A percentile compares a stretch with the other conserved stretches of the same genome.
phyloP scores from a whole-genome alignment of 2,329 filamentous ascomycete species.

The Colletotrichum tanaceti region DNA sequence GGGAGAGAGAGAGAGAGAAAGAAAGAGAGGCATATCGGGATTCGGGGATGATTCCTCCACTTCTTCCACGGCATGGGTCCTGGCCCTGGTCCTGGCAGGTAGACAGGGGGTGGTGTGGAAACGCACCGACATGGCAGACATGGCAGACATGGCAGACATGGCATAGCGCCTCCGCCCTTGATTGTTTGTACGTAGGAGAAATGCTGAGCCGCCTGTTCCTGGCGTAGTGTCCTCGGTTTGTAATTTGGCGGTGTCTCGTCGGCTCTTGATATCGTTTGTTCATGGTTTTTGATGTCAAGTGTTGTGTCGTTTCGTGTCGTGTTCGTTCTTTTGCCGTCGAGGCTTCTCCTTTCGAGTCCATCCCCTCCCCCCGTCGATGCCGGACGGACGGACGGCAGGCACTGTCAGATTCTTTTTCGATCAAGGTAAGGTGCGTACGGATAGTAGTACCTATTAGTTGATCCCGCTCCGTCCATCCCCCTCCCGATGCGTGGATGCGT shows the following conservation, averaged over 20 bases:
- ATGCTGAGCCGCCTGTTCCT: not conserved
- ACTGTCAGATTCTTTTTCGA: not conserved
- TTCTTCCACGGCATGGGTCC: conserved; percentile 22
- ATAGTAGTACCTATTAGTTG: too few species aligned
- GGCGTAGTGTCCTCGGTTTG: not conserved
- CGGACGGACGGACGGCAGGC: too few species aligned
- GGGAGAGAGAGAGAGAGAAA: too few species aligned
- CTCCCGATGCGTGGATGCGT: conserved; percentile 30
- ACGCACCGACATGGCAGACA: conserved; percentile 21
- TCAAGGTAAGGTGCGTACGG: too few species aligned
- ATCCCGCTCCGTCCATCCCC: conserved; percentile 18
- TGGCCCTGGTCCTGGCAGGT: too few species aligned
- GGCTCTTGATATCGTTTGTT: not conserved
- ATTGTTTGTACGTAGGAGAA: conserved; percentile 15
- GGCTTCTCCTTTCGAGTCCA: too few species aligned
- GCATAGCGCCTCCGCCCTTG: conserved; percentile 4
- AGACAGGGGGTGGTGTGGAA: conserved; percentile 4
- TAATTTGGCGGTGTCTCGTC: not conserved
- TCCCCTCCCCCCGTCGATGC: too few species aligned
- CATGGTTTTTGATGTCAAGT: not conserved
- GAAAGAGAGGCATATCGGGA: conserved; percentile 24
- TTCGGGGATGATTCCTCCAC: conserved; percentile 36
- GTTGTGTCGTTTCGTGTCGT: not conserved
- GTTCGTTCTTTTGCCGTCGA: not conserved
- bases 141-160: too few species aligned